These are phyloP conservation scores for Aspergillus versicolor DNA, from an alignment of 2,329 filamentous ascomycete genomes.

Conservation along the genomic window DNA sequence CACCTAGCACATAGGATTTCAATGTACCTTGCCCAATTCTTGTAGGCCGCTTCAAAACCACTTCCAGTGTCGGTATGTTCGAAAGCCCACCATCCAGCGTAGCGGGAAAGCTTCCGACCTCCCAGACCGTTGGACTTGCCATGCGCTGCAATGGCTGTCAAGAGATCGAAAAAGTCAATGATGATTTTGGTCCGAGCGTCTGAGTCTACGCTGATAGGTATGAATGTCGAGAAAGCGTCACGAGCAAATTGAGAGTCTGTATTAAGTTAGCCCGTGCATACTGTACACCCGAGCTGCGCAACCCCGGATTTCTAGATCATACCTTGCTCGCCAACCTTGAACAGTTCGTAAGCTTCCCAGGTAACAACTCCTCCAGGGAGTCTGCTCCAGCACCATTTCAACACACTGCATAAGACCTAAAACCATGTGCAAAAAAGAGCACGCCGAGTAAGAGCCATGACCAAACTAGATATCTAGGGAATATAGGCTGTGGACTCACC, in stretches of 20 bases:
- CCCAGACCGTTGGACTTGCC: conserved; percentile 91
- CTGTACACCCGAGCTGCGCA: neutral
- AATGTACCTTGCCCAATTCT: conserved; percentile 74
- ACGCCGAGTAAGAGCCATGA: conserved; percentile 10
- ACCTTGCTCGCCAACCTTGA: conserved; percentile 93
- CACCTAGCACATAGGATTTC: neutral
- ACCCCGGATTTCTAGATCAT: conserved; percentile 23
- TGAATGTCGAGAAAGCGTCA: conserved; percentile 94
- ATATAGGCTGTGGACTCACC: conserved; percentile 56
- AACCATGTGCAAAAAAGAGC: conserved; percentile 9
- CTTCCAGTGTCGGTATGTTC: conserved; percentile 83
- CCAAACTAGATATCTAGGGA: neutral
- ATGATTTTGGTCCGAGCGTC: conserved; percentile 83
- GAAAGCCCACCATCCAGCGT: conserved; percentile 99
- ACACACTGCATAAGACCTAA: conserved; percentile 85
- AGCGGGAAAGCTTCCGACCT: conserved; percentile 87
- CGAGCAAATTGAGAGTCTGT: conserved; percentile 86
- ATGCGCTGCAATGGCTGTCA: conserved; percentile 87
- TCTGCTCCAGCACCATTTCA: conserved; percentile 99
- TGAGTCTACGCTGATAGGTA: conserved; percentile 88
- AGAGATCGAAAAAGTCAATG: conserved; percentile 92
- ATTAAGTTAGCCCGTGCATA: conserved; percentile 22
- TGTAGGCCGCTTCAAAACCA: conserved; percentile 94
- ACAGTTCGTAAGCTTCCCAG: conserved; percentile 96
- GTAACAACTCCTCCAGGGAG: conserved; percentile 87